A percentile compares a stretch with the other conserved stretches of the same genome.
Conservation (phyloP, 2,329 filamentous ascomycete genomes). For the Lomentospora prolificans region DNA sequence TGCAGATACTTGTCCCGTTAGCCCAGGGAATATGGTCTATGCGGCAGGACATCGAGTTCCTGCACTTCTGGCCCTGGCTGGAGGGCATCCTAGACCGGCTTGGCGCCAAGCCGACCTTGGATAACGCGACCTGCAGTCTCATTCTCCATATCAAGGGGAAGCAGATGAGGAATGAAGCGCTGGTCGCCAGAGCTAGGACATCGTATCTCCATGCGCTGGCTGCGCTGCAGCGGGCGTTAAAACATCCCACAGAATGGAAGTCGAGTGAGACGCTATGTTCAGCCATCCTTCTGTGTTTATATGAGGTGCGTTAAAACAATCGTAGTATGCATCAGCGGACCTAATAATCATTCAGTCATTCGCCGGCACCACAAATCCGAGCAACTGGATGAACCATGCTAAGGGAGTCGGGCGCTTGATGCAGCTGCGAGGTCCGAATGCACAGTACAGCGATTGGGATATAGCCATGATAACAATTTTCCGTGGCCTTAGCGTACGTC, state of each 20-base stretch:
- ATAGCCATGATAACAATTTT: conserved; percentile 27
- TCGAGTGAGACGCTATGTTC: conserved; percentile 30
- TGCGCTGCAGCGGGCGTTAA: conserved; percentile 24
- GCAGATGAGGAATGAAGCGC: conserved; percentile 17
- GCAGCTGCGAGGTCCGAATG: conserved; percentile 26
- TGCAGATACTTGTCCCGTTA: conserved; percentile 4
- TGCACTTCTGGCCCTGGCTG: conserved; percentile 17
- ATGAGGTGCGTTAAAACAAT: conserved; percentile 22
- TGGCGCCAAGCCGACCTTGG: conserved; percentile 24
- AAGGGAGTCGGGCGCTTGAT: conserved; percentile 27
- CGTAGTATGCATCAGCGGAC: neutral
- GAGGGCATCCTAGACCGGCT: conserved; percentile 18
- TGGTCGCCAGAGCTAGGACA: conserved; percentile 24
- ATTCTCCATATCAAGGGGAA: conserved; percentile 28
- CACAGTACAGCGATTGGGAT: conserved; percentile 25
- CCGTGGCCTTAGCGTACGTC: conserved; percentile 25
- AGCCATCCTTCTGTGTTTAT: conserved; percentile 28
- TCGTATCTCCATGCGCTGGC: conserved; percentile 27
- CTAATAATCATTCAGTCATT: conserved; percentile 23
- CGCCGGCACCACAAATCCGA: conserved; percentile 26
- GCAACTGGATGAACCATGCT: conserved; percentile 29
- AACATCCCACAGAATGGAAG: conserved; percentile 27
- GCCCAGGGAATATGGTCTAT: conserved; percentile 2
- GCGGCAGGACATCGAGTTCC: conserved; percentile 2
- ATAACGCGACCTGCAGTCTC: conserved; percentile 27